Evolutionary conservation across 2,329 filamentous ascomycete genomes (phyloP).

Genomic region (Cercospora sesami): DNA sequence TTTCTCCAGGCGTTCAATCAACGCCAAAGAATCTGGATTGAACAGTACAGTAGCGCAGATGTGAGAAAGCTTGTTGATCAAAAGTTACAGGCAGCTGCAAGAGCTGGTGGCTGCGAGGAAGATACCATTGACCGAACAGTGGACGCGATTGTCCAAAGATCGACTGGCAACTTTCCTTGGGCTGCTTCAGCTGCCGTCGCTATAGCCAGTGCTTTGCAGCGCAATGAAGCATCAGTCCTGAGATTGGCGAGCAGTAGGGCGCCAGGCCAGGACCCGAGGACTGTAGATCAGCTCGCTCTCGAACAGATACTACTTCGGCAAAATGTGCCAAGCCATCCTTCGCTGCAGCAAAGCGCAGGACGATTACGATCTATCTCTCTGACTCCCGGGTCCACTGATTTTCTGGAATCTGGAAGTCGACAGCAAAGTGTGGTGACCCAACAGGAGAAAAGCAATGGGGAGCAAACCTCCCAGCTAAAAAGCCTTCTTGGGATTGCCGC

Average conservation of each 20-base stretch:
- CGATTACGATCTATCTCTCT: not conserved
- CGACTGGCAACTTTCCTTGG: not conserved
- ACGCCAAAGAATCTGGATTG: not conserved
- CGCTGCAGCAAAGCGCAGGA: not conserved
- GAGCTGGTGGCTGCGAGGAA: not conserved
- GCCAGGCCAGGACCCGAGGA: not conserved
- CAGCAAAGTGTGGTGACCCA: not conserved
- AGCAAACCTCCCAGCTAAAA: not conserved
- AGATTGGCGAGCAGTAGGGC: not conserved
- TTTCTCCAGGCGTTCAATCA: not conserved
- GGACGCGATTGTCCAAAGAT: not conserved
- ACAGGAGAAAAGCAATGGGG: not conserved
- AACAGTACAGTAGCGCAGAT: not conserved
- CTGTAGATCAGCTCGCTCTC: not conserved
- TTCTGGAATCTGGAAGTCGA: not conserved
- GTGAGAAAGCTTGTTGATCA: not conserved
- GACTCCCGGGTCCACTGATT: not conserved
- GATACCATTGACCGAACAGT: not conserved
- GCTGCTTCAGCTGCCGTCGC: not conserved
- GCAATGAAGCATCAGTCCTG: not conserved
- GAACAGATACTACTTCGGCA: not conserved
- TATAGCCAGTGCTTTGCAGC: not conserved
- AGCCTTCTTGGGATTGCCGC: not conserved
- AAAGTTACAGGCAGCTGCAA: not conserved
- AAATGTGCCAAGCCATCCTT: not conserved